Base-by-base conservation (phyloP, 805 yeast genomes). In the Kuraishia ogatae region DNA sequence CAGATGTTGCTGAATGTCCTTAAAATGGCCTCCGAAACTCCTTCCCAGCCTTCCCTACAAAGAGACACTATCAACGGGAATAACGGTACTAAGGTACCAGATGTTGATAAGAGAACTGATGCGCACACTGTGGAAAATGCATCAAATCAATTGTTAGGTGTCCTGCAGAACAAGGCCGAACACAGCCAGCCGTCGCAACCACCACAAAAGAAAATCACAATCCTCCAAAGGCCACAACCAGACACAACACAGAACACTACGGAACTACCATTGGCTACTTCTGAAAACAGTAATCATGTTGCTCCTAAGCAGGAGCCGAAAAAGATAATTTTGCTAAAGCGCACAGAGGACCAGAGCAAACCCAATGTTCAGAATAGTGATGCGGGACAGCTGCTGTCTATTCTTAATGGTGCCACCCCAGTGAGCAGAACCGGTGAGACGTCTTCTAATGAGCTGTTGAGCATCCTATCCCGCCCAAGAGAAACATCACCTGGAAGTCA, bases 201-300 rank as follows among this genome's bases (percentile, higher is more conserved):
- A 17, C 29, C 28, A 43, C 35, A 43, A 35, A 57, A 55, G 48
- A 55, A 55, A 39, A 53, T 57, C 49, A 51, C 54, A 21, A 51
- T 57, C 20, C 49, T 57, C 20, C 54, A 54, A 47, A 51, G 58
- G 50, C 60, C 60, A n/a, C 50, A 53, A 35, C 50, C 49, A 5
- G 48, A 23, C 13, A 26, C 3, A 7, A 8, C 52, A 5, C 51
- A 47, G 24, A n/a, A 47, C 21, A 47, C 15, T n/a, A 43, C 21
- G 8, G 48, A 43, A n/a, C 48, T 13, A 7, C 11, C 35, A 28
- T 28, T 28, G 17, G 43, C 43, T 13, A 5, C 43, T 35, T 15
- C n/a, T 15, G 13, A 35, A 35, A 35, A 10, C 15, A 15, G 43
- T n/a, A n/a, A 35, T 8, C 15, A 8, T 8, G 43, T 35, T 5